These are phyloP conservation scores for Pisolithus sp. DNA, from an alignment of 768 basidiomycete species.

Conservation along the genomic window DNA sequence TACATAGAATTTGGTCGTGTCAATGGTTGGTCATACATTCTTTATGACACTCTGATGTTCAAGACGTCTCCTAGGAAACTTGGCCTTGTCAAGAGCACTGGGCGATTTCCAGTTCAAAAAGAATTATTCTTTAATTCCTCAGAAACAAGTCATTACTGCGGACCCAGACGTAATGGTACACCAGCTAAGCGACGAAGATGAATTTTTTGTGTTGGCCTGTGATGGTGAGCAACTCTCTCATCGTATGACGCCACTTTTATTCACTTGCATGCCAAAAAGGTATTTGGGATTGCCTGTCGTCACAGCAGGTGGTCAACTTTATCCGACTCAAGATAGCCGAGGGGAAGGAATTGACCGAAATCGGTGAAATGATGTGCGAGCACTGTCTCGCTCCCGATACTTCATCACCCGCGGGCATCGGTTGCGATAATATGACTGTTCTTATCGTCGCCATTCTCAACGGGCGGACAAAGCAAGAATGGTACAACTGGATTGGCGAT, in stretches of 20 bases:
- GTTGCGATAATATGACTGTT: conserved; percentile 99
- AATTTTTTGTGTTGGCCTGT: conserved; percentile 94
- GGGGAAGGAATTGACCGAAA: conserved; percentile 71
- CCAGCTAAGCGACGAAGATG: conserved; percentile 80
- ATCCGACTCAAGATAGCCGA: conserved; percentile 77
- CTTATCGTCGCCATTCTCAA: conserved; percentile 84
- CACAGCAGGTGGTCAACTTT: conserved; percentile 89
- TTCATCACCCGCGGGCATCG: conserved; percentile 84
- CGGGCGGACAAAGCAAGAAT: conserved; percentile 84
- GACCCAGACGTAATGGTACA: conserved; percentile 89
- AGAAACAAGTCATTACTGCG: conserved; percentile 91
- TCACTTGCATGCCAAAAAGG: conserved; percentile 40
- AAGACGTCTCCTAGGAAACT: conserved; percentile 60
- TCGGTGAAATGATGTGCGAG: conserved; percentile 85
- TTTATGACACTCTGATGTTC: not conserved
- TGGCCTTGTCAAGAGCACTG: conserved; percentile 89
- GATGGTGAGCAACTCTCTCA: conserved; percentile 59
- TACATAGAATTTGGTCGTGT: conserved; percentile 96
- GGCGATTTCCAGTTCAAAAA: conserved; percentile 99
- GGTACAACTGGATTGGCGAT: conserved; percentile 85
- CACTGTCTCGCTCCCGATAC: conserved; percentile 93
- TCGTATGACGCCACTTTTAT: not conserved
- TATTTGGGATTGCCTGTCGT: conserved; percentile 96
- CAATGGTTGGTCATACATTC: conserved; percentile 57
- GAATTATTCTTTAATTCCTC: conserved; percentile 71